phyloP scores from a whole-genome alignment of 2,329 filamentous ascomycete species.

The Epichloe gansuensis region DNA sequence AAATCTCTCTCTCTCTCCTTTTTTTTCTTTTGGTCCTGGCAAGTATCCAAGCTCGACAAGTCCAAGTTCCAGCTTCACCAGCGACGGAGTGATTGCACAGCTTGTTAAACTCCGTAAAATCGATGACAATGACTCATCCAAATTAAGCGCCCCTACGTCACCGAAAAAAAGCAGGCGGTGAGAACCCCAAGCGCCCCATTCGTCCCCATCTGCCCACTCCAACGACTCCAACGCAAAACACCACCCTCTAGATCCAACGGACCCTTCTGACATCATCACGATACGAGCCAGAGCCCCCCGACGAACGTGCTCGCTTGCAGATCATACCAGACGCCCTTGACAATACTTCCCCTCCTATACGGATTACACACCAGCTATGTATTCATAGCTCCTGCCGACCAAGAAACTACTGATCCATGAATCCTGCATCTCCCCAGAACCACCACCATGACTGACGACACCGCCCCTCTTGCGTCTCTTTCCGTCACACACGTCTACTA shows the following conservation, averaged over 20 bases:
- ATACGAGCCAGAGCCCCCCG: background rate
- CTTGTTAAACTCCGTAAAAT: no score
- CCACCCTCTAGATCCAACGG: background rate
- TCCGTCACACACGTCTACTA: constrained; percentile 95
- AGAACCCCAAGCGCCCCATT: background rate
- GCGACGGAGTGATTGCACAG: no score
- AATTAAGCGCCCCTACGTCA: background rate
- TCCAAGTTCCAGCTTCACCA: no score
- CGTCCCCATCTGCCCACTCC: background rate
- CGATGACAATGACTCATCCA: no score
- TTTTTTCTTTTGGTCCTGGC: background rate
- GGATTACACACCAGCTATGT: background rate
- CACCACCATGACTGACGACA: constrained; percentile 15
- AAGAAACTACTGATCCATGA: background rate
- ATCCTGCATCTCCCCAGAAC: background rate
- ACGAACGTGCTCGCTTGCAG: background rate
- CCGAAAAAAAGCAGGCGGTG: constrained; percentile 5
- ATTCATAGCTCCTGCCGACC: background rate
- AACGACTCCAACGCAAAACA: background rate
- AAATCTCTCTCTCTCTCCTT: background rate
- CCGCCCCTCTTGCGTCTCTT: constrained; percentile 67
- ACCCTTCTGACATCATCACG: background rate
- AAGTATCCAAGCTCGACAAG: no score
- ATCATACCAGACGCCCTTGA: background rate
- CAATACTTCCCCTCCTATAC: no score